These are phyloP conservation scores for Penicillium malachiteum DNA, from an alignment of 495 filamentous ascomycete genomes.

Conservation along the genomic window DNA sequence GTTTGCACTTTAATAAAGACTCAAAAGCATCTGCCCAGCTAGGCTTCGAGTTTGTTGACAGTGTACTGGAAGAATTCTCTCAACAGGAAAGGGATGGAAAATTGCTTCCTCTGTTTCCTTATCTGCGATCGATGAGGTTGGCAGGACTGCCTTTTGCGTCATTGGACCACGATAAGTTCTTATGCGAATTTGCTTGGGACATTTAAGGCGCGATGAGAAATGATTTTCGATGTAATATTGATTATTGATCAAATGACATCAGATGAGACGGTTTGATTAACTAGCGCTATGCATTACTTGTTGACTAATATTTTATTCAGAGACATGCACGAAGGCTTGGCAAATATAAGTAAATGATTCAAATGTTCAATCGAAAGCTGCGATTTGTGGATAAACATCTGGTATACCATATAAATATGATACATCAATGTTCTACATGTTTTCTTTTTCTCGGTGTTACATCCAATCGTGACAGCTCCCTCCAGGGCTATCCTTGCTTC, in stretches of 20 bases:
- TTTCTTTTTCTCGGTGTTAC: background rate
- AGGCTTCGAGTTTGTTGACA: background rate
- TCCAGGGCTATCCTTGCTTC: background rate
- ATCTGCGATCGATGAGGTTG: background rate
- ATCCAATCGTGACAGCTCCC: background rate
- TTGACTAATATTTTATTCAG: too few species aligned
- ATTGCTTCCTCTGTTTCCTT: background rate
- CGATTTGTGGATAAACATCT: background rate
- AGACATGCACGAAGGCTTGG: background rate
- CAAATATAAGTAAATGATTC: background rate
- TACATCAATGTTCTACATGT: background rate
- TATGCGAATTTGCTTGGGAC: background rate
- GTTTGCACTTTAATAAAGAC: background rate
- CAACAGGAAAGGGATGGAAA: background rate
- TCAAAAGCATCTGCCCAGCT: constrained; percentile 1
- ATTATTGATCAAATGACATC: too few species aligned
- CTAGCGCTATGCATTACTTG: too few species aligned
- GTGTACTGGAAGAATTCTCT: background rate
- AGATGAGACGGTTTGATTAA: too few species aligned
- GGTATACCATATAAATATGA: background rate
- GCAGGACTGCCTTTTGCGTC: background rate
- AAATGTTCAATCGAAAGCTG: background rate
- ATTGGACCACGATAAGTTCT: background rate
- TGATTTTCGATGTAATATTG: too few species aligned
- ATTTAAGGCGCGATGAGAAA: background rate